phyloP scores from a whole-genome alignment of 306 rosid genomes.

The Phaseolus lunatus region DNA sequence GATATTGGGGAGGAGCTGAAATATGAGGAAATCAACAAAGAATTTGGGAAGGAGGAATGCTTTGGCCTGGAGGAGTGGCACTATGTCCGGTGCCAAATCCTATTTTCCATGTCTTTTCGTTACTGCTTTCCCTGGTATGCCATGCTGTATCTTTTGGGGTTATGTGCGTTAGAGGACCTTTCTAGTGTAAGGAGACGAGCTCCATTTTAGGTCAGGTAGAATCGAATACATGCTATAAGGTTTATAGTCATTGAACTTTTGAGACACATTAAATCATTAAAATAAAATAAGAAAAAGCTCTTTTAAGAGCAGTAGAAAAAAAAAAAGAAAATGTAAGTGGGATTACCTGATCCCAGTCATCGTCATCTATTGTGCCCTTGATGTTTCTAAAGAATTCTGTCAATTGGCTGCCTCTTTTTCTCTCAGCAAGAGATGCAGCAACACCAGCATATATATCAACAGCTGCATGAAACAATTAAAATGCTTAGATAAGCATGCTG shows the following conservation, averaged over 20 bases:
- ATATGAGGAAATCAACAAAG: not conserved
- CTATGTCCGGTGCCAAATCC: not conserved
- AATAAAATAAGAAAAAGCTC: conserved; percentile 12
- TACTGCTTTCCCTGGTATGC: not conserved
- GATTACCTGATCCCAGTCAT: conserved; percentile 96
- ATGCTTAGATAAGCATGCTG: conserved; percentile 32
- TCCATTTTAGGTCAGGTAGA: conserved; percentile 17
- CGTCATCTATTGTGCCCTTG: conserved; percentile 94
- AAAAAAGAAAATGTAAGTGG: conserved; percentile 27
- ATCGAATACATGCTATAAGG: conserved; percentile 29
- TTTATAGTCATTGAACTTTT: not conserved
- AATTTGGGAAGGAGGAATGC: not conserved
- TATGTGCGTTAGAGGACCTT: not conserved
- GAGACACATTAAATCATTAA: conserved; percentile 33
- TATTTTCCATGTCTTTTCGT: not conserved
- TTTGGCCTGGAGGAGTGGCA: conserved; percentile 4
- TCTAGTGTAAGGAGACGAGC: not conserved
- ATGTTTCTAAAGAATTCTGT: conserved; percentile 91
- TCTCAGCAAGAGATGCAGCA: conserved; percentile 97
- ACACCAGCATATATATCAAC: conserved; percentile 96
- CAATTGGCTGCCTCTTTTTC: conserved; percentile 89
- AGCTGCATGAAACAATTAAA: conserved; percentile 62
- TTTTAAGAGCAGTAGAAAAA: conserved; percentile 31
- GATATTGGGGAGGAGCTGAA: not conserved
- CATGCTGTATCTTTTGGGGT: not conserved